phyloP scores from a whole-genome alignment of 768 basidiomycete genomes.

The Lactifluus rugatus region DNA sequence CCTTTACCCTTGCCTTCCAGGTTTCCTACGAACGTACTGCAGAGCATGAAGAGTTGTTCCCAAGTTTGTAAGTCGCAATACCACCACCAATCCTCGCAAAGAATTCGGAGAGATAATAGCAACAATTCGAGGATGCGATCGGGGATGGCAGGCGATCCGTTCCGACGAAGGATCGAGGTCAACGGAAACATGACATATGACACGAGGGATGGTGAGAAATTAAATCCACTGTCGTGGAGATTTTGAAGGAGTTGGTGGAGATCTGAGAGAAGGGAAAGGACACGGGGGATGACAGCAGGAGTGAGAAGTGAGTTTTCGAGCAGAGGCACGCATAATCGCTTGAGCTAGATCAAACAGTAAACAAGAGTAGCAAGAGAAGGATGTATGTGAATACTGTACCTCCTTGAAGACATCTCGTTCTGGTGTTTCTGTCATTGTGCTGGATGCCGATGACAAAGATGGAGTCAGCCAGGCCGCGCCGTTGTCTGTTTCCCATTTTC shows the following conservation, averaged over 20 bases:
- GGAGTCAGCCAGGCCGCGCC: no score
- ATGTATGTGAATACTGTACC: neutral
- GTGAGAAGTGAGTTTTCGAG: constrained; percentile 60
- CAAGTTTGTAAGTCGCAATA: constrained; percentile 59
- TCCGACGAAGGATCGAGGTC: constrained; percentile 73
- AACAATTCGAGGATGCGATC: constrained; percentile 73
- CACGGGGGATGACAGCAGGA: constrained; percentile 39
- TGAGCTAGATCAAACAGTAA: constrained; percentile 32
- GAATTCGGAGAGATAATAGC: constrained; percentile 43
- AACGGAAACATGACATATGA: constrained; percentile 85
- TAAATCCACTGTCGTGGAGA: constrained; percentile 29
- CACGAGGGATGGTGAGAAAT: constrained; percentile 50
- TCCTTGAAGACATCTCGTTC: constrained; percentile 11
- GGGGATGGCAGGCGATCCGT: constrained; percentile 56
- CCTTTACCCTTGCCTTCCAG: constrained; percentile 60
- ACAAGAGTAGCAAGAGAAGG: neutral
- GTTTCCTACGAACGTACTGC: constrained; percentile 52
- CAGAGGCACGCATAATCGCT: constrained; percentile 72
- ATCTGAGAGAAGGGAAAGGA: constrained; percentile 43
- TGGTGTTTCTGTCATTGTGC: constrained; percentile 8
- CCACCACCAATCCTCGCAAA: constrained; percentile 83
- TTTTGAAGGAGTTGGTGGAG: constrained; percentile 42
- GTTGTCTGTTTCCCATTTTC: no score
- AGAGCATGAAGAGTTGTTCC: constrained; percentile 81
- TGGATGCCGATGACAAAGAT: neutral